Evolutionary conservation across 2,329 filamentous ascomycete species (phyloP), one percentile per base, ranked within the genome.

Genomic region (Elsinoe fawcettii): DNA sequence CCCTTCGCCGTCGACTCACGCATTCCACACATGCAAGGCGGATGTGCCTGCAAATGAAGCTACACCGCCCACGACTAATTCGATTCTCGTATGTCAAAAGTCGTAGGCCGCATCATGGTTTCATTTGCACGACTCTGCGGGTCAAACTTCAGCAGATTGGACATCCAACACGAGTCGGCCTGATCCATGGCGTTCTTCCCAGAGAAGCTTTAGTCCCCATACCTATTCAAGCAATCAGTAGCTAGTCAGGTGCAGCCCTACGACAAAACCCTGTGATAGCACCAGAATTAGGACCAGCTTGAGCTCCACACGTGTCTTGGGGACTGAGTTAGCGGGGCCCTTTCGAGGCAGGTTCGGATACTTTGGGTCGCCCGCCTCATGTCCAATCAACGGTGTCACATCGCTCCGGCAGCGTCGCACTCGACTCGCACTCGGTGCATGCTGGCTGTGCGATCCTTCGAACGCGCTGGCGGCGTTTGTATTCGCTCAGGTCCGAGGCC

Each of bases 341-440:
- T 25, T 37, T 4, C 5, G 39, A 53, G 32, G 32, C 32, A 34
- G 49, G 34, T 34, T 53, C 49, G 49, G 30, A 39, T 12, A 39
- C 18, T 37, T 39, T 53, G 20, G 49, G 32, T 39, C 34, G 22
- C 32, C 49, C 49, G 49, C 34, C 25, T 20, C 20, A 25, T 32
- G 49, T 37, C 49, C 49, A 53, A 53, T 53, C 49, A 53, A 53
- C 49, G 32, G 30, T 39, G 49, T 53, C 30, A 39, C 49, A 53
- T 53, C 49, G 46, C 46, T 51, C 14, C 22, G 44, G 44, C 46
- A 51, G 46, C 46, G 46, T 51, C 46, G 46, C 46, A 51, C 46
- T 51, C 46, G 46, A 51, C 46, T 51, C 46, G 46, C 20, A n/a
- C 12, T 32, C 44, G 22, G 44, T 27, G 22, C 46, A 32, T 22